Base-by-base conservation (phyloP, 345 rosid species). In the Eutrema japonicum region DNA sequence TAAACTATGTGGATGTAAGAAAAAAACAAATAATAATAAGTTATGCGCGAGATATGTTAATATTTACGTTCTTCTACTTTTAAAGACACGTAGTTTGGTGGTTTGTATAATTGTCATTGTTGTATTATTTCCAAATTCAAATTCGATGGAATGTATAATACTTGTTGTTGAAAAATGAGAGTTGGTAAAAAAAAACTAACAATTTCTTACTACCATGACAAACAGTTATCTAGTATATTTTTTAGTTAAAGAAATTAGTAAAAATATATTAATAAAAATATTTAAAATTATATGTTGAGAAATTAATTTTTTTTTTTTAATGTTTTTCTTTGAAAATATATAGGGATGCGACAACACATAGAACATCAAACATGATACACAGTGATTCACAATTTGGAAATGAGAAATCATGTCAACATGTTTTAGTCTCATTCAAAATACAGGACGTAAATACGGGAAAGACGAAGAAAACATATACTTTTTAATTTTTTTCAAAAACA, bases 301-400 rank as follows among this genome's bases (percentile, higher is more conserved):
- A 16, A 2, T n/a, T 27, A 13, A 46, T n/a, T n/a, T n/a, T n/a
- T n/a, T n/a, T n/a, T n/a, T 42, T 12, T 8, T 41, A 12, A 37
- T 66, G 6, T 27, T 49, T 12, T 26, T 47, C n/a, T 46, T 2
- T 5, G 26, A 30, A 60, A 61, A 27, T 18, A 18, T 18, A 18
- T 10, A 29, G 48, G 43, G 60, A 71, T 50, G 54, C 12, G 33
- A 62, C 54, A 16, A 62, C 42, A 41, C 69, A 32, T 16, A 12
- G n/a, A 52, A 40, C 52, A 51, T 12, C 14, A 33, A 50, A 51
- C 54, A 51, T 62, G 53, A 40, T 11, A 41, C 1, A 71, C 27
- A 61, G 3, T 11, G 53, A 62, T 50, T 50, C 16, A 42, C 26
- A 52, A 7, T 62, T 62, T 72, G 76, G 62, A 72, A 51, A 62